Conservation (phyloP, 139 green algal species). For the Coccomyxa sp. region DNA sequence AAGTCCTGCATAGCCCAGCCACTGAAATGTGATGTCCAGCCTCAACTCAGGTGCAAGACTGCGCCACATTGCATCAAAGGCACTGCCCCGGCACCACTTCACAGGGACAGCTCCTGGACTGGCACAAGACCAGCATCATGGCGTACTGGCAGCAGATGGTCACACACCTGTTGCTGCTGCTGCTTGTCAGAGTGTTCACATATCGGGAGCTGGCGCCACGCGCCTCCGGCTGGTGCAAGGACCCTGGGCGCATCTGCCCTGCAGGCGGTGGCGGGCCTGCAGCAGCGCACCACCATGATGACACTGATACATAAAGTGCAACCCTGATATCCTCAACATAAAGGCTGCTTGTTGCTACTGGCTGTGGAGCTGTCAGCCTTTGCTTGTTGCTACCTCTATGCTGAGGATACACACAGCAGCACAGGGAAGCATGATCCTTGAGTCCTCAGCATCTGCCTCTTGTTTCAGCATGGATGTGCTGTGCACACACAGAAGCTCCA, state of each 20-base stretch:
- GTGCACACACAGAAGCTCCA: neutral
- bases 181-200: slow-evolving; percentile 2
- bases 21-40: too few species aligned
- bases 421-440: too few species aligned
- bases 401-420: neutral
- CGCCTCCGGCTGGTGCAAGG: neutral
- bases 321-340: neutral
- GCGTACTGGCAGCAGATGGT: too few species aligned
- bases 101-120: too few species aligned
- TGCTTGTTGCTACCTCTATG: too few species aligned
- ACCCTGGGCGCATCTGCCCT: neutral
- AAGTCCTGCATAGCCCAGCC: too few species aligned
- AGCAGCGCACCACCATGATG: neutral
- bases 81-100: too few species aligned
- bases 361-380: neutral
- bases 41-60: too few species aligned
- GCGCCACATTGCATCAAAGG: too few species aligned
- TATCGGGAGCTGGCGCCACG: neutral
- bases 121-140: too few species aligned
- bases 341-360: neutral
- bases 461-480: slow-evolving; percentile 1
- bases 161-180: too few species aligned
- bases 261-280: neutral
- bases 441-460: too few species aligned
- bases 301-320: neutral